Base-by-base conservation (phyloP, 2,329 filamentous ascomycete species). In the Penicillium sclerotigenum region DNA sequence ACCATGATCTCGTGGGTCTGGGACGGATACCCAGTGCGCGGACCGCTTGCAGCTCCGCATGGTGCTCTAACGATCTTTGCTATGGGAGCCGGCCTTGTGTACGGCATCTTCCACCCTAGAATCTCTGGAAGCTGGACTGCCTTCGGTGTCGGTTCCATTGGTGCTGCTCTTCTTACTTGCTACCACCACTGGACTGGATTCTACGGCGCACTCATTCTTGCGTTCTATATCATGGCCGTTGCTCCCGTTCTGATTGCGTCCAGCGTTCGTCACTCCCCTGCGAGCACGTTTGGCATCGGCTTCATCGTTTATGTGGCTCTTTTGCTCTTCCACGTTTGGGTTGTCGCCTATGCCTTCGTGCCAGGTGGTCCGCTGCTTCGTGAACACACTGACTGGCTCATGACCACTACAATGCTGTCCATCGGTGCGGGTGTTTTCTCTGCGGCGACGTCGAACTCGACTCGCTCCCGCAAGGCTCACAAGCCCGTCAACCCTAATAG, bases 1-100 rank as follows among this genome's bases (percentile, higher is more conserved):
- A 99, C 94, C 52, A 97, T 99, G 91, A 97, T 97, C 56, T 82
- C 92, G 16, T 99, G 94, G 94, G 91, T 91, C 3, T 99, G 94
- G 94, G 91, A 97, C 65, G 94, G 94, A 7, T 99, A 89, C 67
- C 94, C 94, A 14, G 84, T 97, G 38, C 86, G 89, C 47, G 94
- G 94, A 7, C 94, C 94, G 2, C 84, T 94, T 47, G 85, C 91
- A 59, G 91, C 87, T 46, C 91, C 91, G n/a, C 91, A 97, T 68
- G 94, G 92, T 52, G 91, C 90, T 66, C 84, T 88, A 71, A 97
- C 91, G 1, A 84, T 97, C 50, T 82, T 89, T 52, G 87, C 87
- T 57, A 99, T 99, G 94, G 90, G 89, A 28, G 77, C 81, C 38
- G 94, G 94, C 52, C 79, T 96, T 20, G 71, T 91, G 14, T 78